phyloP scores from a whole-genome alignment of 345 rosid genomes.

The Brassica rapa region DNA sequence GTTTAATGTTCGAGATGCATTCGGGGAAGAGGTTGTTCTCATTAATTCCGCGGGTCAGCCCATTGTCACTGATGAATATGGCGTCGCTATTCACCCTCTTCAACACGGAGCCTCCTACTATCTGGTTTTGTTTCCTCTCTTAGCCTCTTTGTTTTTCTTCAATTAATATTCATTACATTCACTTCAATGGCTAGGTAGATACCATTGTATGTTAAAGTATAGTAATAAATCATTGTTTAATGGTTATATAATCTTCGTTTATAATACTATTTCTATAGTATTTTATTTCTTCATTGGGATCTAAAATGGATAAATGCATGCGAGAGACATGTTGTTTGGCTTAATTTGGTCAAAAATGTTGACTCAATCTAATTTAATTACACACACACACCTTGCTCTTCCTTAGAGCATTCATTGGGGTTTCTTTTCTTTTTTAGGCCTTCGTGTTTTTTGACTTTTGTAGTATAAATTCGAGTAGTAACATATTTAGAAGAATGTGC shows the following conservation, averaged over 20 bases:
- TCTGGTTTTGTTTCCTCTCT: constrained; percentile 48
- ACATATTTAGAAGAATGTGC: constrained; percentile 37
- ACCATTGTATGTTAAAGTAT: constrained; percentile 3
- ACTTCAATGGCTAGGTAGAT: constrained; percentile 24
- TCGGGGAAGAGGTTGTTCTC: constrained; percentile 77
- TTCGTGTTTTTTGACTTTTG: constrained; percentile 44
- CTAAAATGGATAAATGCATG: constrained; percentile 49
- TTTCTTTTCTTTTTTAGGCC: constrained; percentile 32
- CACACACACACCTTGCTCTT: constrained; percentile 25
- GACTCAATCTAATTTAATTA: constrained; percentile 40
- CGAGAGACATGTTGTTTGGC: constrained; percentile 49
- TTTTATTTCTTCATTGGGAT: constrained; percentile 44
- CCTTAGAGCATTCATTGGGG: constrained; percentile 37
- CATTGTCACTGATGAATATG: constrained; percentile 82
- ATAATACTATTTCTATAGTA: constrained; percentile 5
- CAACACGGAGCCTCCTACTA: constrained; percentile 86
- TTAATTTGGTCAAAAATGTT: constrained; percentile 36
- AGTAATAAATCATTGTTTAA: not conserved
- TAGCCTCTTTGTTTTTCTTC: not conserved
- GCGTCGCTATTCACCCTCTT: constrained; percentile 74
- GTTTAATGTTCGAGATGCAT: constrained; percentile 81
- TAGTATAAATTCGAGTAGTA: constrained; percentile 18
- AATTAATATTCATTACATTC: not conserved
- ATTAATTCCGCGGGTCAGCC: constrained; percentile 81
- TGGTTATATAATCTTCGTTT: constrained; percentile 21